Evolutionary conservation across 2,329 filamentous ascomycete species (phyloP), one percentile per base, ranked within the genome.

Genomic region (Epichloe sp.): DNA sequence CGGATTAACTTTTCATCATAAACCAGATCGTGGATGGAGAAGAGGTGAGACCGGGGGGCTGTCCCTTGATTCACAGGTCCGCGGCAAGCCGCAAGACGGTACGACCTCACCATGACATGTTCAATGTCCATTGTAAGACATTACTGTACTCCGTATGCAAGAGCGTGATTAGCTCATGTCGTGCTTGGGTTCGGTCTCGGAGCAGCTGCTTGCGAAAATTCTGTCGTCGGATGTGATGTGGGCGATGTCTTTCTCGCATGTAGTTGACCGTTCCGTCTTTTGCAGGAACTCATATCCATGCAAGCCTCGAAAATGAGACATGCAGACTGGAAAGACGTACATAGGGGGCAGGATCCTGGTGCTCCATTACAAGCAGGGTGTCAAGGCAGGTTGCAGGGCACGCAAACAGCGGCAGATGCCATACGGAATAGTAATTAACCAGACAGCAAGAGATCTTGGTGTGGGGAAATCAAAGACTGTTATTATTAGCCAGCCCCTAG

Each of bases 231-330:
- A 14, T 35, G 26, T 23, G 44, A 19, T 35, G 26, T 23, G 44
- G 5, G 44, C n/a, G 36, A 14, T 15, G 36, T 38, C 26, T 31
- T 31, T 31, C 26, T 31, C 26, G 26, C 36, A n/a, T 38, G 36
- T 38, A 41, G 23, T 26, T 12, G 5, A n/a, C 36, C 36, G 36
- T 38, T 38, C 3, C 15, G 48, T 34, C 36, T 7, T 19, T 37
- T 47, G 49, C 49, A 51, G 43, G 49, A 51, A 51, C 49, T 37
- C 49, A 51, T 35, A 26, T 45, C 37, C 26, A 51, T 50, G 48
- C 48, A 47, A 46, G 44, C 44, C 49, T 47, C 43, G 12, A 48
- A 48, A 31, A 42, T 19, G 21, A 51, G 49, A 51, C 49, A 47
- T 47, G 44, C 49, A 51, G 37, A 38, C n/a, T 31, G 10, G 3